Base-by-base conservation (phyloP, 2,329 filamentous ascomycete genomes). In the Sporothrix sp. region DNA sequence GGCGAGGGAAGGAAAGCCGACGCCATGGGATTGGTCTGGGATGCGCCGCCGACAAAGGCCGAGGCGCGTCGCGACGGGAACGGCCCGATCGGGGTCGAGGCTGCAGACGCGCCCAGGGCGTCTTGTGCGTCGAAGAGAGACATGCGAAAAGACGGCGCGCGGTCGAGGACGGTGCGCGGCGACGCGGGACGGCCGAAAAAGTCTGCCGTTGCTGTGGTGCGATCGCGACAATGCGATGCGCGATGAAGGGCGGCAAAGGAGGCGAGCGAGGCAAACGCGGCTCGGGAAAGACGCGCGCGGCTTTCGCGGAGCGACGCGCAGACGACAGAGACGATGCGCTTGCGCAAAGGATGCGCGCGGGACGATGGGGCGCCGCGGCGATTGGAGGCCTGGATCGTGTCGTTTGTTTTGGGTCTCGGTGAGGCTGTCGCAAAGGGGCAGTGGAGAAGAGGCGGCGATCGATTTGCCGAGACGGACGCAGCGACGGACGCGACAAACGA, bases 1-100 rank as follows among this genome's bases (percentile, higher is more conserved):
- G 67, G 58, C 53, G 67, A 69, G 52, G 66, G 60, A 48, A 70
- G 59, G 58, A 70, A 75, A 53, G 66, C 63, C 37, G 71, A 62
- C 54, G 72, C 66, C 73, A 77, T 76, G 56, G 63, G 60, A 53
- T 61, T 61, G 51, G 63, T 65, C 28, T 61, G 58, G 45, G 60
- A 51, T 51, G 54, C 53, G 35, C 58, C 50, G 35, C n/a, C n/a
- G n/a, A n/a, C n/a, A n/a, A n/a, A n/a, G n/a, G n/a, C n/a, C n/a
- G n/a, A n/a, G n/a, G n/a, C n/a, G n/a, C n/a, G n/a, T n/a, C n/a
- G n/a, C n/a, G n/a, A n/a, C n/a, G n/a, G n/a, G n/a, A n/a, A n/a
- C n/a, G n/a, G n/a, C 25, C 25, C 25, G 25, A 28, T 28, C 25
- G 25, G 25, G 25, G 7, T 40, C 28, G 14, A 16, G 20, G 20